A percentile compares a stretch with the other conserved stretches of the same genome.
phyloP scores from a whole-genome alignment of 768 basidiomycete genomes.

The Suillus subluteus region DNA sequence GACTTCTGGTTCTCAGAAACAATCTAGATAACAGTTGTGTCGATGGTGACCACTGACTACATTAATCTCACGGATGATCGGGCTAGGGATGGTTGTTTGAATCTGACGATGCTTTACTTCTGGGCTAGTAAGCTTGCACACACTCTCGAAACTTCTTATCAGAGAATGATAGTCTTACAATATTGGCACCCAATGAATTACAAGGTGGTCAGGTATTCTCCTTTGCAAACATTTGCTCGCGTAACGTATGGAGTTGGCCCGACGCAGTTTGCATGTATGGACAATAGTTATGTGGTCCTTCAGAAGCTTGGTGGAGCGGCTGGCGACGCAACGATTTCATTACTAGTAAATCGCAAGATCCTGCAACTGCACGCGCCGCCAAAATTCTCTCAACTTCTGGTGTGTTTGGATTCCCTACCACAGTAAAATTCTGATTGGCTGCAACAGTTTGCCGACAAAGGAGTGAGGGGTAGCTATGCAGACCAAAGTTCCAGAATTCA shows the following conservation, averaged over 20 bases:
- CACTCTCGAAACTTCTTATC: neutral
- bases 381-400: neutral
- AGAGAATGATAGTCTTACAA: neutral
- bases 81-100: neutral
- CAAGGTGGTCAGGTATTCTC: neutral
- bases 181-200: neutral
- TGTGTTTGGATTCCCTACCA: neutral
- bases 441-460: neutral
- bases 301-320: neutral
- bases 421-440: neutral
- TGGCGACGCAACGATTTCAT: neutral
- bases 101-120: neutral
- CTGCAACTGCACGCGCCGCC: neutral
- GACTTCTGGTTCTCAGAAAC: slow-evolving; percentile 37
- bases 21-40: neutral
- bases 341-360: neutral
- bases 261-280: neutral
- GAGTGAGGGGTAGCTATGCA: neutral
- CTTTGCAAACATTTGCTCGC: neutral
- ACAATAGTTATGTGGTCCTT: neutral
- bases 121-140: too few species aligned
- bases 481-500: neutral
- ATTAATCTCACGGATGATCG: neutral
- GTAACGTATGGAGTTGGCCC: neutral
- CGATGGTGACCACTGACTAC: neutral